Conservation (phyloP, 306 rosid species). For the Cucurbita ficifolia region DNA sequence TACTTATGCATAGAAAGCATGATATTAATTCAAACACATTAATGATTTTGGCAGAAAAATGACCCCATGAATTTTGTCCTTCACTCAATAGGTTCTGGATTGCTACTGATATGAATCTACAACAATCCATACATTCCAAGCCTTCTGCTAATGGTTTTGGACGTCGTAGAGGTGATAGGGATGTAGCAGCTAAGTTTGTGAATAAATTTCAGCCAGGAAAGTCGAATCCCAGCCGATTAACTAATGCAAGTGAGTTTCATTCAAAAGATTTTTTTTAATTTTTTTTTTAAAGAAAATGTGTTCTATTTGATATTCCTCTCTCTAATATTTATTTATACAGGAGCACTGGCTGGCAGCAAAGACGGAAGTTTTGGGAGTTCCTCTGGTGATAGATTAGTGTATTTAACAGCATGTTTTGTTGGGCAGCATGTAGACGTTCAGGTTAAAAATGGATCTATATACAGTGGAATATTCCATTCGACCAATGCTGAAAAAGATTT, state of each 20-base stretch:
- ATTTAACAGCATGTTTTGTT: slow-evolving; percentile 53
- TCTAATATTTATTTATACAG: slow-evolving; percentile 20
- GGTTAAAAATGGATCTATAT: slow-evolving; percentile 75
- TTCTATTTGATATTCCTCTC: slow-evolving; percentile 12
- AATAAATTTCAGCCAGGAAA: slow-evolving; percentile 51
- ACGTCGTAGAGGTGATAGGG: slow-evolving; percentile 71
- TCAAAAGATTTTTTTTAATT: neutral
- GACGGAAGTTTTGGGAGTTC: slow-evolving; percentile 42
- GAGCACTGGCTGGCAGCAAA: slow-evolving; percentile 40
- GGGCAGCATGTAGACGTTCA: slow-evolving; percentile 95
- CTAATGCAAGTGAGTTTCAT: slow-evolving; percentile 11
- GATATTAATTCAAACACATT: neutral
- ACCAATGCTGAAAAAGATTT: slow-evolving; percentile 61
- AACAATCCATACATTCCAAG: slow-evolving; percentile 47
- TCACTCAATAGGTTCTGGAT: slow-evolving; percentile 25
- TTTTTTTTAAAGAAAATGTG: neutral
- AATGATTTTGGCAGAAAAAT: slow-evolving; percentile 4
- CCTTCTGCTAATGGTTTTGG: slow-evolving; percentile 70
- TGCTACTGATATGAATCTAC: slow-evolving; percentile 47
- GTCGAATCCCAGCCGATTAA: slow-evolving; percentile 40
- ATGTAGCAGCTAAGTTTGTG: slow-evolving; percentile 41
- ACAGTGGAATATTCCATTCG: slow-evolving; percentile 87
- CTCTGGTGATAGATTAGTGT: slow-evolving; percentile 62
- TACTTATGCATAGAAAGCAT: neutral
- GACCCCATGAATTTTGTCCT: neutral